phyloP scores from a whole-genome alignment of 78 protist species.

The Dictyostelium citrinum region DNA sequence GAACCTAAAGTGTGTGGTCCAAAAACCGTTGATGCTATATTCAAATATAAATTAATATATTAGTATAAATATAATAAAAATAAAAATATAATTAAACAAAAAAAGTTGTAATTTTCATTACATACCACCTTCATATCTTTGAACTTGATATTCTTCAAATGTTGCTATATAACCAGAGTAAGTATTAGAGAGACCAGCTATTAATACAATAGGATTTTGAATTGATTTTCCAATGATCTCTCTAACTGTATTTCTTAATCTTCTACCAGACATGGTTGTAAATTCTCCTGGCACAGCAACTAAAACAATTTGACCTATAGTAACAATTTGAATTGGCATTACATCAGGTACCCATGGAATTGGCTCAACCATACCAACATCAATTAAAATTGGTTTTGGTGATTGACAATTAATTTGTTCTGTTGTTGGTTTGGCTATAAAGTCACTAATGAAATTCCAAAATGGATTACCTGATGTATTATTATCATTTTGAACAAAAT shows the following conservation, averaged over 20 bases:
- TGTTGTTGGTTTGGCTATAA: constrained; percentile 72
- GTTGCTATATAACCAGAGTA: constrained; percentile 86
- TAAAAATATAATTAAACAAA: too few species aligned
- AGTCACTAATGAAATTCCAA: constrained; percentile 73
- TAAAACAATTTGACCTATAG: constrained; percentile 81
- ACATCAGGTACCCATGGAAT: constrained; percentile 73
- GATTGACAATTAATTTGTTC: constrained; percentile 81
- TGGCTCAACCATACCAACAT: constrained; percentile 79
- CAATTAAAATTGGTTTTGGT: constrained; percentile 87
- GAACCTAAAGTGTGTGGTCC: constrained; percentile 84
- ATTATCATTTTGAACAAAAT: constrained; percentile 83
- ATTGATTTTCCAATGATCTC: constrained; percentile 25
- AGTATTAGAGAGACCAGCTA: constrained; percentile 83
- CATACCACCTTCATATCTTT: constrained; percentile 82
- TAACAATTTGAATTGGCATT: constrained; percentile 78
- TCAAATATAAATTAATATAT: too few species aligned
- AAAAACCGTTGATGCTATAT: constrained; percentile 77
- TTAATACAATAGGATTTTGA: constrained; percentile 57
- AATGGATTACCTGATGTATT: constrained; percentile 68
- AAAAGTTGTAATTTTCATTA: too few species aligned
- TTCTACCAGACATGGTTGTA: constrained; percentile 90
- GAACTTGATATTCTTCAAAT: constrained; percentile 81
- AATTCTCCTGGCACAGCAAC: constrained; percentile 87
- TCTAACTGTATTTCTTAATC: constrained; percentile 69
- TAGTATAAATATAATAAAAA: too few species aligned